These are phyloP conservation scores for Erodium moschatum DNA, from an alignment of 441 rosid genomes.

Conservation along the genomic window DNA sequence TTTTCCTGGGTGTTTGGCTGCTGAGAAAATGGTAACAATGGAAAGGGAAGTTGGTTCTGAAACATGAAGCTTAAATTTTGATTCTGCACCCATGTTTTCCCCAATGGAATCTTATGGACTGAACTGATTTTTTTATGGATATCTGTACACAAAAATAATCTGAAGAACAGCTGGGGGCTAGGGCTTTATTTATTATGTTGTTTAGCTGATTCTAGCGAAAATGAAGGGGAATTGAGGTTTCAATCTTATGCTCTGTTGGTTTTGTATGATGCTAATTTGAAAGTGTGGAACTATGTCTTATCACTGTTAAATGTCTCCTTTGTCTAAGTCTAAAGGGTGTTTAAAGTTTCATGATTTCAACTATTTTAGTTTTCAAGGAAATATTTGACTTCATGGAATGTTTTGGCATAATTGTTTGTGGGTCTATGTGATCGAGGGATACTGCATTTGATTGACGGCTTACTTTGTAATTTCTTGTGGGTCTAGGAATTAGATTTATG, in stretches of 20 bases:
- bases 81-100: background rate
- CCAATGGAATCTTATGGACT: background rate
- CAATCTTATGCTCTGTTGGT: background rate
- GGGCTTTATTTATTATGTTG: background rate
- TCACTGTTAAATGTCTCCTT: background rate
- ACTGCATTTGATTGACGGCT: background rate
- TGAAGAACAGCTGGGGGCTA: background rate
- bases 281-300: too few species aligned
- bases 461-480: background rate
- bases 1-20: too few species aligned
- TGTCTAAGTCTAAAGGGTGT: background rate
- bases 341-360: background rate
- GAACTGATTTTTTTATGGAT: background rate
- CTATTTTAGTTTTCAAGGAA: background rate
- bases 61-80: background rate
- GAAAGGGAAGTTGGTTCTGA: too few species aligned
- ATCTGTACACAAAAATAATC: background rate
- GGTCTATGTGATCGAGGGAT: background rate
- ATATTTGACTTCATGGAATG: background rate
- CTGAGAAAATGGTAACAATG: too few species aligned
- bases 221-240: background rate
- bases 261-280: background rate
- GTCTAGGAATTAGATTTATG: background rate
- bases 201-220: background rate
- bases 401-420: constrained; percentile 7